These are phyloP conservation scores for Tarenaya hassleriana DNA, from an alignment of 345 rosid species.

Conservation along the genomic window DNA sequence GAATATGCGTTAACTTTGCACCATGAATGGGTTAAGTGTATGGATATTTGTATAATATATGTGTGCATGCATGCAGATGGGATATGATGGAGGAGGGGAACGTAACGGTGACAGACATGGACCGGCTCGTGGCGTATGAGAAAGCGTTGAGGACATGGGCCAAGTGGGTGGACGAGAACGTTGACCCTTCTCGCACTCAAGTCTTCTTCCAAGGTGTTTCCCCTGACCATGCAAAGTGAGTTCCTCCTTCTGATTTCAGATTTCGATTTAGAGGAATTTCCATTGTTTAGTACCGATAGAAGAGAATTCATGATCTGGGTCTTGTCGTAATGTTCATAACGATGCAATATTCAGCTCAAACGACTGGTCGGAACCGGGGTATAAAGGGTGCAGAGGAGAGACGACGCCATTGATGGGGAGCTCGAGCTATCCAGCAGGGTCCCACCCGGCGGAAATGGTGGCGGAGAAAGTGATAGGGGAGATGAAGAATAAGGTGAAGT, in stretches of 20 bases:
- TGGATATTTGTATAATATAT: neutral
- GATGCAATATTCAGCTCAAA: conserved; percentile 32
- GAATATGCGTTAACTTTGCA: too few species aligned
- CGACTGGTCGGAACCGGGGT: conserved; percentile 48
- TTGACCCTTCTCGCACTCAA: conserved; percentile 40
- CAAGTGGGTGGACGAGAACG: conserved; percentile 44
- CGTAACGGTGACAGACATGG: conserved; percentile 39
- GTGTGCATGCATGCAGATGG: conserved; percentile 43
- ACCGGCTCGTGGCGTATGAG: conserved; percentile 50
- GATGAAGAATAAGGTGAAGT: conserved; percentile 22
- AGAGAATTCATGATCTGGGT: too few species aligned
- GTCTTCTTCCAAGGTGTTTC: conserved; percentile 72
- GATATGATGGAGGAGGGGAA: conserved; percentile 38
- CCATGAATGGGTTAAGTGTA: too few species aligned
- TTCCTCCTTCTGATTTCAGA: conserved; percentile 4
- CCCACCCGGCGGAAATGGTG: conserved; percentile 41
- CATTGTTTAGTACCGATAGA: too few species aligned
- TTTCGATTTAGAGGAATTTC: too few species aligned
- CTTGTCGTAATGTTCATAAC: neutral
- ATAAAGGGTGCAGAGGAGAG: conserved; percentile 38
- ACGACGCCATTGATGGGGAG: conserved; percentile 32
- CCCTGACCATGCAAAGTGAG: conserved; percentile 56
- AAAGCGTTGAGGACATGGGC: conserved; percentile 70
- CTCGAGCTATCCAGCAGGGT: conserved; percentile 35
- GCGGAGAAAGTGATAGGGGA: conserved; percentile 23